Evolutionary conservation across 2,329 filamentous ascomycete genomes (phyloP).

Genomic region (Exophiala sideris): DNA sequence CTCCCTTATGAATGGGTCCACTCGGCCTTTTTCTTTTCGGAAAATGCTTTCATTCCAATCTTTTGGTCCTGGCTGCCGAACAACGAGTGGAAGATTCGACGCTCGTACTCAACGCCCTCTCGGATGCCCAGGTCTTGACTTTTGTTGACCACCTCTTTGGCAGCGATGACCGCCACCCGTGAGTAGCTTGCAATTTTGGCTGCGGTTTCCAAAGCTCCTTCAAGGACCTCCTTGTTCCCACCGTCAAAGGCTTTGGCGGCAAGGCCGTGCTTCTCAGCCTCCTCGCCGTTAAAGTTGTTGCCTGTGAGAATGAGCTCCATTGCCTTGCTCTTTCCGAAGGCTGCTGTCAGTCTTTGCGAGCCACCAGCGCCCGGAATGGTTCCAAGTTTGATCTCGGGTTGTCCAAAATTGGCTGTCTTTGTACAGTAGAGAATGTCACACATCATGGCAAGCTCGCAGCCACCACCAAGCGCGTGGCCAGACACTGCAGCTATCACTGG

Average conservation of each 20-base stretch:
- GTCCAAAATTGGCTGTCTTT: constrained; percentile 81
- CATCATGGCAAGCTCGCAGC: constrained; percentile 97
- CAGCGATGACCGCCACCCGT: constrained; percentile 79
- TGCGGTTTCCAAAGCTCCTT: constrained; percentile 76
- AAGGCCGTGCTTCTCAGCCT: constrained; percentile 87
- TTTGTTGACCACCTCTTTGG: constrained; percentile 99
- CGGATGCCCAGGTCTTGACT: constrained; percentile 84
- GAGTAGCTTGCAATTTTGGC: constrained; percentile 86
- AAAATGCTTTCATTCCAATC: constrained; percentile 93
- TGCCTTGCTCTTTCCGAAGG: constrained; percentile 76
- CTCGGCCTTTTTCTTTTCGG: constrained; percentile 87
- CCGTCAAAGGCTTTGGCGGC: constrained; percentile 74
- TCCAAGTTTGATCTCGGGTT: constrained; percentile 95
- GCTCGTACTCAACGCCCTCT: constrained; percentile 93
- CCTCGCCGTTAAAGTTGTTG: constrained; percentile 74
- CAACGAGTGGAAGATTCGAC: constrained; percentile 84
- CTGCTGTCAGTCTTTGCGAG: constrained; percentile 79
- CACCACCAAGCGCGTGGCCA: constrained; percentile 89
- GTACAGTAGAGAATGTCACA: constrained; percentile 93
- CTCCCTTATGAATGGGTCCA: constrained; percentile 56
- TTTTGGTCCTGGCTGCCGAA: constrained; percentile 98
- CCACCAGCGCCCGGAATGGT: constrained; percentile 90
- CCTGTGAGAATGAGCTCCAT: constrained; percentile 92
- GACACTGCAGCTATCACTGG: constrained; percentile 92
- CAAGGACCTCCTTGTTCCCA: constrained; percentile 75